Conservation (phyloP, 1,284 basidiomycete species). For the Fistulina hepatica region DNA sequence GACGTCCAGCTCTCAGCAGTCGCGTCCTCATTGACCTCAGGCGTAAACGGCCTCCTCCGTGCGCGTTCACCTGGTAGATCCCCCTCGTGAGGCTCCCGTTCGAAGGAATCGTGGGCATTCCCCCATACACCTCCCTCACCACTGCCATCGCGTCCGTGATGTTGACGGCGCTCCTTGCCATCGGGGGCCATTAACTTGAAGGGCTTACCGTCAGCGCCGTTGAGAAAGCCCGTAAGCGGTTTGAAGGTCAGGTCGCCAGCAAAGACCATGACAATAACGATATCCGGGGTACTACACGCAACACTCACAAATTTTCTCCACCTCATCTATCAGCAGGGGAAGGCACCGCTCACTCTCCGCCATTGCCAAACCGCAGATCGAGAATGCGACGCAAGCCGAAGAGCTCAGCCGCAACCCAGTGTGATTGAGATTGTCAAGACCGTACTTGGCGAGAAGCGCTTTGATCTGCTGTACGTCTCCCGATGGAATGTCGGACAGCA, state of each 20-base stretch:
- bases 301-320: conserved; percentile 92
- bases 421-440: conserved; percentile 82
- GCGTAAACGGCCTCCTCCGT: conserved; percentile 17
- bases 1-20: conserved; percentile 14
- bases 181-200: conserved; percentile 94
- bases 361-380: conserved; percentile 94
- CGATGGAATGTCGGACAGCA: conserved; percentile 76
- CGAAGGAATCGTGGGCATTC: conserved; percentile 12
- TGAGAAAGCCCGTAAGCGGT: conserved; percentile 96
- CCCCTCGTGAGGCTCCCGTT: conserved; percentile 13
- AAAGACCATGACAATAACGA: conserved; percentile 85
- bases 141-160: conserved; percentile 12
- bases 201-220: conserved; percentile 90
- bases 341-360: conserved; percentile 92
- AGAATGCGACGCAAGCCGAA: conserved; percentile 96
- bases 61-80: conserved; percentile 17
- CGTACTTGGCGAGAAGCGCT: conserved; percentile 73
- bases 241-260: conserved; percentile 92
- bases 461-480: conserved; percentile 74
- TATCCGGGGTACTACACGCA: too few relatives aligned
- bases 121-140: conserved; percentile 12
- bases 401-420: conserved; percentile 77
- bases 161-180: conserved; percentile 52
- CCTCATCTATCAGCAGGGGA: conserved; percentile 90
- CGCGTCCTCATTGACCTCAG: conserved; percentile 16